These are phyloP conservation scores for Desmodesmus armatus DNA, from an alignment of 139 green algal species.

Conservation along the genomic window DNA sequence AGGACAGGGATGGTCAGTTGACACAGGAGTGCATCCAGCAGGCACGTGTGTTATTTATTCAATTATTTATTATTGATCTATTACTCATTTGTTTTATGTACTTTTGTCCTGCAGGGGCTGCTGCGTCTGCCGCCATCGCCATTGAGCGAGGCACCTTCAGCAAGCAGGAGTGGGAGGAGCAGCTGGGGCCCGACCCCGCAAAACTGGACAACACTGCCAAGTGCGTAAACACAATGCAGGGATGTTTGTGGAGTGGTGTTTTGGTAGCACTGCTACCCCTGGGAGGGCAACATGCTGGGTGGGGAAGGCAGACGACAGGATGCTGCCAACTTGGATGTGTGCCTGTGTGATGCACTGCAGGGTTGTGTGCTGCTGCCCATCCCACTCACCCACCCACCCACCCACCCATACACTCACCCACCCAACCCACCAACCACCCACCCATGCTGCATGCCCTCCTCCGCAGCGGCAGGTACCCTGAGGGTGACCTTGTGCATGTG, in stretches of 20 bases:
- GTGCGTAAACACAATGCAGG: no score
- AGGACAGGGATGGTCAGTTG: no score
- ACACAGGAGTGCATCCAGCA: no score
- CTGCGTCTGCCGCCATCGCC: constrained; percentile 33
- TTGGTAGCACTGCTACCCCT: background rate
- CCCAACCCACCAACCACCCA: background rate
- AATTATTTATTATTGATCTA: no score
- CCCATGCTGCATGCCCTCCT: background rate
- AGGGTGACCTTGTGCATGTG: constrained; percentile 52
- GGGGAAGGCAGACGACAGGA: no score
- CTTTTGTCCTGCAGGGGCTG: no score
- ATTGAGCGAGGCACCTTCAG: constrained; percentile 56
- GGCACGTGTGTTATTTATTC: no score
- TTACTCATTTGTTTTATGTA: no score
- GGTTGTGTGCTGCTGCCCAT: no score
- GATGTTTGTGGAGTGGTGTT: background rate
- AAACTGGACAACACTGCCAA: constrained; percentile 34
- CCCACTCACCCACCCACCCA: no score
- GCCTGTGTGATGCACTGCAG: no score
- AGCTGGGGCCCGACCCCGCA: constrained; percentile 44
- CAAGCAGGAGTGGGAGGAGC: constrained; percentile 50
- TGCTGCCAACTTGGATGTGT: no score
- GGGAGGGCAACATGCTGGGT: background rate
- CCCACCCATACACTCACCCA: background rate
- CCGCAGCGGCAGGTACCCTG: constrained; percentile 18